Base-by-base conservation (phyloP, 192 early-diverging fungal species). In the Backusella morwellensis region DNA sequence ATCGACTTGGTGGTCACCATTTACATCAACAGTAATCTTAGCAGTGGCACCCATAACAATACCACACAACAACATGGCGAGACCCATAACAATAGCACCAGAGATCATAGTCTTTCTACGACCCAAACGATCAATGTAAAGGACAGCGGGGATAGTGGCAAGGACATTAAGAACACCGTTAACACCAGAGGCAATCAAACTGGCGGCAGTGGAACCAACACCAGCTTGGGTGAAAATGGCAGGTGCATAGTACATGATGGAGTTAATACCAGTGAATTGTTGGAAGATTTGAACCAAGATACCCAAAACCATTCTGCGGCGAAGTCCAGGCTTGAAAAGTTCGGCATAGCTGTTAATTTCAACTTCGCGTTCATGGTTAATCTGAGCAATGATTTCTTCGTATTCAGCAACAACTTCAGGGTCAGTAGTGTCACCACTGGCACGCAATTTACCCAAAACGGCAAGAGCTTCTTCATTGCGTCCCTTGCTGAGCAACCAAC, bases 191-290 rank as follows among this genome's bases (percentile, higher is more conserved):
- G 80, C 80, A 21, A 84, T 52, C 32, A 84, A 73, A 5, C 35
- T 26, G 35, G 80, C 3, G 14, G 81, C 75, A 70, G 59, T 75
- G 26, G 23, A 29, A 21, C 1, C 4, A 36, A 84, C 44, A 71
- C 83, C 83, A 70, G 68, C 68, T 40, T 72, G 73, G 12, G 84
- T 59, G 69, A 90, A 82, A 38, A 82, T 82, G 6, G 23, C 38
- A 6, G 80, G 80, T 38, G 81, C 81, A 83, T 81, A 84, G 88
- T 96, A 96, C 87, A 97, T 88, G 40, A 94, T 89, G 44, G 90
- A 87, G 83, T 96, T 97, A 77, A 95, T 91, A 68, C 95, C 95
- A 12, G 93, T 96, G 38, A 92, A 85, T 82, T 96, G 95, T 80
- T 95, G 93, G 77, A 94, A 91, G 14, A 89, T 80, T 78, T 93